A percentile compares a stretch with the other conserved stretches of the same genome.
These are phyloP conservation scores for Ceratocystis variospora DNA, from an alignment of 2,329 filamentous ascomycete genomes.

Conservation along the genomic window DNA sequence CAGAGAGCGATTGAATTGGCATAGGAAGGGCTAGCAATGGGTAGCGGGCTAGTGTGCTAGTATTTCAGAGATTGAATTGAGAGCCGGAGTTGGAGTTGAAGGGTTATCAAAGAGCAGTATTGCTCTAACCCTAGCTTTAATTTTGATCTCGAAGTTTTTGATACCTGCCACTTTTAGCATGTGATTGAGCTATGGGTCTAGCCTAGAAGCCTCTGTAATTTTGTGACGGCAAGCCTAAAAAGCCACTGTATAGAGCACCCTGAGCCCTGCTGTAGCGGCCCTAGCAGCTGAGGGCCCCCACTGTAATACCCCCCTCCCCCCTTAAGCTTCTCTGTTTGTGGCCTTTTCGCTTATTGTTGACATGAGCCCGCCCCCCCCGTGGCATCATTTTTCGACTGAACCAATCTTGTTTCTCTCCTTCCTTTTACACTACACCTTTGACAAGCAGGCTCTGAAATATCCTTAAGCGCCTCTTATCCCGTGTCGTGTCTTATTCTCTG, in stretches of 20 bases:
- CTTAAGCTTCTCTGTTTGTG: neutral
- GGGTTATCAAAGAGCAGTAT: neutral
- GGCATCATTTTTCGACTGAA: neutral
- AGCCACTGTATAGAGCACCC: too few species aligned
- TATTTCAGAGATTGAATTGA: too few species aligned
- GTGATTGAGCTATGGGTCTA: too few species aligned
- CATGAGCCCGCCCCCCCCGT: neutral
- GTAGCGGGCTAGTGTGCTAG: too few species aligned
- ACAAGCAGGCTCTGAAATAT: conserved; percentile 1
- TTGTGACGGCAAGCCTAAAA: too few species aligned
- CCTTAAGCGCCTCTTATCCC: neutral
- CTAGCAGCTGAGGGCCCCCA: too few species aligned
- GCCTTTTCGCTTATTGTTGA: neutral
- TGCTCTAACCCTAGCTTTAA: too few species aligned
- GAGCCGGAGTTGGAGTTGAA: neutral
- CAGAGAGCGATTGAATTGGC: conserved; percentile 26
- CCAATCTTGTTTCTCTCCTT: neutral
- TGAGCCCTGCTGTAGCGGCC: too few species aligned
- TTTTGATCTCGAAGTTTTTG: too few species aligned
- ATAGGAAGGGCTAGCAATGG: neutral
- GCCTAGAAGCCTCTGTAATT: too few species aligned
- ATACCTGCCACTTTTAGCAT: too few species aligned
- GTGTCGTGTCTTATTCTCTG: neutral
- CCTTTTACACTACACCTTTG: neutral
- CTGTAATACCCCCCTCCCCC: too few species aligned